A percentile compares a stretch with the other conserved stretches of the same genome.
Evolutionary conservation across 495 filamentous ascomycete genomes (phyloP).

Genomic region (Durotheca rogersii): DNA sequence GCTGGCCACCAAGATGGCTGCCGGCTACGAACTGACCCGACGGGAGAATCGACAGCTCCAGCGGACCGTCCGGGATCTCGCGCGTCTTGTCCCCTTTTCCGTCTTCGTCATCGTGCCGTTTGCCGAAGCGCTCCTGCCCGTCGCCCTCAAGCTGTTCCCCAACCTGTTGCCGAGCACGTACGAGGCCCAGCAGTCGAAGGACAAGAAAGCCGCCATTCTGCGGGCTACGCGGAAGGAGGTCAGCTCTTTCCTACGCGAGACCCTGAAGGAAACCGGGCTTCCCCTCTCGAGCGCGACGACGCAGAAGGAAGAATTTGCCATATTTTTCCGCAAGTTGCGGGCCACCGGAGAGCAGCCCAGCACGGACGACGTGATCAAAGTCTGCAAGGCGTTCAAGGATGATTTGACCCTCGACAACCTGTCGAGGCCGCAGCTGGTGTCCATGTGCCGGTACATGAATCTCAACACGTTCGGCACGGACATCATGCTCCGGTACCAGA

Average conservation of each 20-base stretch:
- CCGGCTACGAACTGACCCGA: slow-evolving; percentile 92
- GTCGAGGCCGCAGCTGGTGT: slow-evolving; percentile 92
- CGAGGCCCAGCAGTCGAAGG: slow-evolving; percentile 85
- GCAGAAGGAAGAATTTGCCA: slow-evolving; percentile 91
- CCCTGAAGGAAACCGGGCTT: slow-evolving; percentile 87
- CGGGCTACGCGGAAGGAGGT: slow-evolving; percentile 91
- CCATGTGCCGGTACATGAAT: slow-evolving; percentile 98
- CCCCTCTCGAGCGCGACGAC: slow-evolving; percentile 83
- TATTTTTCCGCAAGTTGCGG: slow-evolving; percentile 96
- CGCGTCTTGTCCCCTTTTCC: slow-evolving; percentile 90
- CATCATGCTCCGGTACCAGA: slow-evolving; percentile 94
- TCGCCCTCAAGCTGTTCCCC: slow-evolving; percentile 92
- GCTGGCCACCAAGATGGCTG: slow-evolving; percentile 94
- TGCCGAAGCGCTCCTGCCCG: slow-evolving; percentile 89
- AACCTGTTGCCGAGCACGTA: slow-evolving; percentile 97
- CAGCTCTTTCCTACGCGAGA: slow-evolving; percentile 84
- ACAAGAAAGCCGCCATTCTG: slow-evolving; percentile 78
- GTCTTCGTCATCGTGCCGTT: slow-evolving; percentile 97
- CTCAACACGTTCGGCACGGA: slow-evolving; percentile 96
- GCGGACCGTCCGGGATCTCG: slow-evolving; percentile 90
- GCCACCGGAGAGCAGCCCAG: slow-evolving; percentile 87
- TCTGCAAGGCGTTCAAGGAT: slow-evolving; percentile 99
- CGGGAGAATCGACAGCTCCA: slow-evolving; percentile 90
- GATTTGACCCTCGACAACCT: slow-evolving; percentile 97
- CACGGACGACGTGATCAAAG: slow-evolving; percentile 90